Percentiles rank a stretch among this genome's conserved stretches.
Conservation (phyloP, 768 basidiomycete genomes). For the Suillus plorans region DNA sequence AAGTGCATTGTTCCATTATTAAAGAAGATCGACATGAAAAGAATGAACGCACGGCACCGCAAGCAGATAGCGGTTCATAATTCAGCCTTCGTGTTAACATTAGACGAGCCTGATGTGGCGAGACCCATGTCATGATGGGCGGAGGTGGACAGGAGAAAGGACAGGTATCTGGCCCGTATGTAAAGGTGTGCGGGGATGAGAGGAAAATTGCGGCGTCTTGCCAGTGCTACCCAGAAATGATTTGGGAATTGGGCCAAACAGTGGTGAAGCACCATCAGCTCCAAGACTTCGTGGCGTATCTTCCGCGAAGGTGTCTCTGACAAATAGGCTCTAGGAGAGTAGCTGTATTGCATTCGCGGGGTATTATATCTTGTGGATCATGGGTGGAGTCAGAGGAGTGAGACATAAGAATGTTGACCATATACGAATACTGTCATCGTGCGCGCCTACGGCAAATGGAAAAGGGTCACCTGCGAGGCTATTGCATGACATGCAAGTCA, state of each 20-base stretch:
- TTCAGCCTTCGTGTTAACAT: no score
- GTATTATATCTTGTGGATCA: background rate
- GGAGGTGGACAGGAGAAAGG: background rate
- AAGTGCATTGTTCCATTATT: no score
- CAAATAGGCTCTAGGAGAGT: background rate
- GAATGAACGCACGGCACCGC: no score
- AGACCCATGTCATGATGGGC: background rate
- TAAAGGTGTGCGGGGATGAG: constrained; percentile 2
- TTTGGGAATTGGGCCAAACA: constrained; percentile 44
- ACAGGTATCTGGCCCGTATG: background rate
- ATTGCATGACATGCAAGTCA: constrained; percentile 85
- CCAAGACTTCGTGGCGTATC: constrained; percentile 20
- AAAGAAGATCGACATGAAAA: no score
- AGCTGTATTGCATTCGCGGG: constrained; percentile 9
- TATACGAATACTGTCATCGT: constrained; percentile 72
- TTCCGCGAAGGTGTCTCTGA: constrained; percentile 27
- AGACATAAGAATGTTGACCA: constrained; percentile 49
- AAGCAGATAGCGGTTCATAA: no score
- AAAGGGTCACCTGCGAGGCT: constrained; percentile 49
- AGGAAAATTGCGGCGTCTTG: background rate
- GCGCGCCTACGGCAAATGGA: constrained; percentile 70
- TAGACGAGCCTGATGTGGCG: no score
- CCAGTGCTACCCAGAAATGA: background rate
- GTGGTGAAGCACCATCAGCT: constrained; percentile 23
- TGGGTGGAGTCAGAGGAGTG: background rate